A percentile compares a stretch with the other conserved stretches of the same genome.
These are phyloP conservation scores for Thozetella sp. DNA, from an alignment of 495 filamentous ascomycete species.

Conservation along the genomic window DNA sequence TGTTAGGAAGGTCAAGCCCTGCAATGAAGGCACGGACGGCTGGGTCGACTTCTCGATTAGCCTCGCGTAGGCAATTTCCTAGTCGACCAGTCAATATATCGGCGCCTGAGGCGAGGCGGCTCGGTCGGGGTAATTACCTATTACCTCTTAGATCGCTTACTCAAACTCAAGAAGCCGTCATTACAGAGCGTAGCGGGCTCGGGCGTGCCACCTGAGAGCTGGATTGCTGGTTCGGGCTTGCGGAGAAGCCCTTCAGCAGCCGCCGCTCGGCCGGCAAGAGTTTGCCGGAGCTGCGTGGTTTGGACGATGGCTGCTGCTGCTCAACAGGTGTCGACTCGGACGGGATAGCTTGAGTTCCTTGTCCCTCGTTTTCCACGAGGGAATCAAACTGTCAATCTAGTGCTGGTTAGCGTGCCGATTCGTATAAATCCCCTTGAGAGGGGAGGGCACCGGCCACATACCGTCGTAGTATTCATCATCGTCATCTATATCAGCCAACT, in stretches of 20 bases:
- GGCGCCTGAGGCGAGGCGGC: too few species aligned
- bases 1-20: background rate
- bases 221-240: constrained; percentile 32
- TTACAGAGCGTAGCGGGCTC: constrained; percentile 61
- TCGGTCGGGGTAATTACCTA: too few species aligned
- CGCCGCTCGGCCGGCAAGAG: constrained; percentile 35
- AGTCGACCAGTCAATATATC: background rate
- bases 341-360: constrained; percentile 67
- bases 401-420: constrained; percentile 1
- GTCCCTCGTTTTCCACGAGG: constrained; percentile 91
- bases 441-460: constrained; percentile 21
- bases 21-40: constrained; percentile 5
- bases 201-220: constrained; percentile 47
- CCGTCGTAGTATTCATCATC: constrained; percentile 99
- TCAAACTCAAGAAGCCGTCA: constrained; percentile 56
- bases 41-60: constrained; percentile 5
- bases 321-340: constrained; percentile 48
- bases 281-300: constrained; percentile 36
- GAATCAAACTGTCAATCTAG: constrained; percentile 86
- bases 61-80: constrained; percentile 1
- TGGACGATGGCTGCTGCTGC: constrained; percentile 24
- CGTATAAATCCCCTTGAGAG: background rate
- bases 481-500: constrained; percentile 90
- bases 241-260: constrained; percentile 38
- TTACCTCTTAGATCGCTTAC: constrained; percentile 21